A percentile compares a stretch with the other conserved stretches of the same genome.
These are phyloP conservation scores for Starmera pachycereana DNA, from an alignment of 805 yeast genomes.

Conservation along the genomic window DNA sequence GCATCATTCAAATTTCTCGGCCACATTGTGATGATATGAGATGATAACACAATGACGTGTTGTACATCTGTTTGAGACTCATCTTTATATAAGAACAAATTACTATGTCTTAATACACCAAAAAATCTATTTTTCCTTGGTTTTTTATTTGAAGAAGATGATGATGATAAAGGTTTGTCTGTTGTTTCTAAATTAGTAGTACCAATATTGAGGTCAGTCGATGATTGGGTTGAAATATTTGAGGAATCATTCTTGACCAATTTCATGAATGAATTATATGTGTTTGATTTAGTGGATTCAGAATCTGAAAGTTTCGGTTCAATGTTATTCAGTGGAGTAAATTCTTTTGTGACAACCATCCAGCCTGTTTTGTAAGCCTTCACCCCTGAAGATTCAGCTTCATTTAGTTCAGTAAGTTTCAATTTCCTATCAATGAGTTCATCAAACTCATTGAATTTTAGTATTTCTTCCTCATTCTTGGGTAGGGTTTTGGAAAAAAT, in stretches of 20 bases:
- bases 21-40: constrained; percentile 72
- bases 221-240: too few species aligned
- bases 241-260: constrained; percentile 28
- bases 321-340: constrained; percentile 35
- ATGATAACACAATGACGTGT: constrained; percentile 70
- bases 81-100: constrained; percentile 74
- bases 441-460: constrained; percentile 15
- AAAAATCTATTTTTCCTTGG: constrained; percentile 47
- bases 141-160: constrained; percentile 9
- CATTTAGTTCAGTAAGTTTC: constrained; percentile 58
- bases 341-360: constrained; percentile 78
- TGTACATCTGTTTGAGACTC: constrained; percentile 53
- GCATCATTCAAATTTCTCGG: constrained; percentile 70
- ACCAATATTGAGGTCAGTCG: too few species aligned
- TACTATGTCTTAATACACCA: constrained; percentile 78
- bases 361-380: constrained; percentile 62
- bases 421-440: constrained; percentile 22
- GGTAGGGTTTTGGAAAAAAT: constrained; percentile 23
- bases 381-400: constrained; percentile 47
- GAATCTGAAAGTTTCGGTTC: background rate
- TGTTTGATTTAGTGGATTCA: constrained; percentile 12
- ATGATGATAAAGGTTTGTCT: too few species aligned
- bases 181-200: too few species aligned
- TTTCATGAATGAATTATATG: constrained; percentile 52
- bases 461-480: constrained; percentile 15